These are phyloP conservation scores for Zasmidium citrigriseum DNA, from an alignment of 2,329 filamentous ascomycete genomes.

Conservation along the genomic window DNA sequence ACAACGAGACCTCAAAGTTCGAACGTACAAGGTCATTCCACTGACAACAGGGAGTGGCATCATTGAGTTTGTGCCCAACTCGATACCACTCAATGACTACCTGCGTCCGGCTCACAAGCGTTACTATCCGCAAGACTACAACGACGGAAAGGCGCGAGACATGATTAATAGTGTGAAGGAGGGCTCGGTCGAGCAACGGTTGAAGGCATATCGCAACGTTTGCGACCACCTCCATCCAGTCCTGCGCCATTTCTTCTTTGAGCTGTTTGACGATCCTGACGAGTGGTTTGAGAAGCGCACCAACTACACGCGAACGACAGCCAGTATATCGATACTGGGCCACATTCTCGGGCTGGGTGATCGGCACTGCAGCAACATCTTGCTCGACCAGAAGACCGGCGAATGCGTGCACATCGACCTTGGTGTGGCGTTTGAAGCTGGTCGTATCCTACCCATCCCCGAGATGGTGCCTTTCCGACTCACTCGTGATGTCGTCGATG, in stretches of 20 bases:
- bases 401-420: slow-evolving; percentile 97
- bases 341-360: slow-evolving; percentile 88
- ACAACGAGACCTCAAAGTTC: slow-evolving; percentile 83
- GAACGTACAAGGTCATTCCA: slow-evolving; percentile 96
- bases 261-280: slow-evolving; percentile 88
- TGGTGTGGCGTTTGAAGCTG: slow-evolving; percentile 95
- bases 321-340: slow-evolving; percentile 91
- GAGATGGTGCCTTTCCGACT: slow-evolving; percentile 95
- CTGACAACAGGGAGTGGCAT: slow-evolving; percentile 82
- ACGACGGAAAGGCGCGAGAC: slow-evolving; percentile 72
- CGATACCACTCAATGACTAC: slow-evolving; percentile 87
- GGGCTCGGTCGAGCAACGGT: slow-evolving; percentile 66
- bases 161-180: slow-evolving; percentile 72
- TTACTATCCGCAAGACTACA: slow-evolving; percentile 84
- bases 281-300: slow-evolving; percentile 91
- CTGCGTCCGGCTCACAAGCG: slow-evolving; percentile 85
- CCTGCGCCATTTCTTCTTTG: slow-evolving; percentile 96
- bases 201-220: slow-evolving; percentile 75
- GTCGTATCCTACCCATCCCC: slow-evolving; percentile 89
- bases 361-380: slow-evolving; percentile 93
- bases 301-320: slow-evolving; percentile 90
- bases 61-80: slow-evolving; percentile 96
- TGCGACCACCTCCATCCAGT: slow-evolving; percentile 85
- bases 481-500: slow-evolving; percentile 92
- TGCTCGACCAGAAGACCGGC: slow-evolving; percentile 84